A percentile compares a stretch with the other conserved stretches of the same genome.
Evolutionary conservation across 2,329 filamentous ascomycete genomes (phyloP).

Genomic region (Fusarium sarcochroum): DNA sequence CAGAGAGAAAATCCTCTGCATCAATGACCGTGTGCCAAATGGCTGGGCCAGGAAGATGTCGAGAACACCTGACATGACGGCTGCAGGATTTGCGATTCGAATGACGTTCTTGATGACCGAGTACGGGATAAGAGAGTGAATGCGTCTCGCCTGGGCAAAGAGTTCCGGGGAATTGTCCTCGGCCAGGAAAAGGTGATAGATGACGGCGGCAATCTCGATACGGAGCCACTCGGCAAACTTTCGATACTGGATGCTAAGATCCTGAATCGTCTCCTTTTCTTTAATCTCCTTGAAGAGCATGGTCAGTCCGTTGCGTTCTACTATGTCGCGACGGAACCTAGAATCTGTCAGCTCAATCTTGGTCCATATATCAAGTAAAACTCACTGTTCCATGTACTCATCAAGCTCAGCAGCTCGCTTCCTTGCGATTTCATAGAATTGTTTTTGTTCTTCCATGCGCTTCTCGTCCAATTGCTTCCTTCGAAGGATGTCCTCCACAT

Average conservation of each 20-base stretch:
- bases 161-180: slow-evolving; percentile 98
- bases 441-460: slow-evolving; percentile 90
- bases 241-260: slow-evolving; percentile 94
- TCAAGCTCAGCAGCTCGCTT: slow-evolving; percentile 92
- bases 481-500: slow-evolving; percentile 82
- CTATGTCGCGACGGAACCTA: slow-evolving; percentile 75
- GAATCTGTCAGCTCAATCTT: slow-evolving; percentile 35
- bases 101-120: slow-evolving; percentile 96
- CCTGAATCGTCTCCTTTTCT: slow-evolving; percentile 87
- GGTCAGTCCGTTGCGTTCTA: slow-evolving; percentile 85
- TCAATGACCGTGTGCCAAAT: slow-evolving; percentile 88
- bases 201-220: slow-evolving; percentile 95
- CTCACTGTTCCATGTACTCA: slow-evolving; percentile 96
- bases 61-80: slow-evolving; percentile 95
- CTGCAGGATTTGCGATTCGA: slow-evolving; percentile 93
- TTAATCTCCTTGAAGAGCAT: slow-evolving; percentile 94
- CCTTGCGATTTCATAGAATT: slow-evolving; percentile 95
- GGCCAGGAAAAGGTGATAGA: slow-evolving; percentile 97
- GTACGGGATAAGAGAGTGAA: slow-evolving; percentile 95
- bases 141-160: slow-evolving; percentile 93
- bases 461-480: slow-evolving; percentile 88
- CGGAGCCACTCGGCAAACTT: slow-evolving; percentile 99
- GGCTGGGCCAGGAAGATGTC: slow-evolving; percentile 97
- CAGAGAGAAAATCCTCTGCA: slow-evolving; percentile 95
- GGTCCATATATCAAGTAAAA: neutral